phyloP scores from a whole-genome alignment of 108 stramenopile species.

The Stephanodiscus minutulus region DNA sequence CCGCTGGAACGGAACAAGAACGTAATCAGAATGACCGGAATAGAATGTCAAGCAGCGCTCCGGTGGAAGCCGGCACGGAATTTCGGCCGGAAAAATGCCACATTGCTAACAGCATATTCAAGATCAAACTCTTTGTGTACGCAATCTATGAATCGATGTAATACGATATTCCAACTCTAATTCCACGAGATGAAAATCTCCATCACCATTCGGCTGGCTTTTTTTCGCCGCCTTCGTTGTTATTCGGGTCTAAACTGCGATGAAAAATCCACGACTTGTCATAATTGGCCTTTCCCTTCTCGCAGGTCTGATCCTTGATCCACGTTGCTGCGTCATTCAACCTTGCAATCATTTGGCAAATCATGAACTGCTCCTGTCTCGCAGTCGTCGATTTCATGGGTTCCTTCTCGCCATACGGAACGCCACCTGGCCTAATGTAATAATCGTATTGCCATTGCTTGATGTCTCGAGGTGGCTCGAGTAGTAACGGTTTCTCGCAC shows the following conservation, averaged over 20 bases:
- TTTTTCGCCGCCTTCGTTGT: constrained; percentile 48
- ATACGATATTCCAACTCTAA: background rate
- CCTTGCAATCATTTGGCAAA: constrained; percentile 67
- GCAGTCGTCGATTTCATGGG: constrained; percentile 35
- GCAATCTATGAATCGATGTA: too few species aligned
- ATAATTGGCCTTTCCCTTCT: constrained; percentile 60
- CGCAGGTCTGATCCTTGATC: constrained; percentile 77
- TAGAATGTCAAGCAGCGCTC: too few species aligned
- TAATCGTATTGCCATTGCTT: constrained; percentile 50
- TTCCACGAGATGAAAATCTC: background rate
- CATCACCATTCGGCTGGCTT: constrained; percentile 6
- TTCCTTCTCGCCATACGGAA: constrained; percentile 36
- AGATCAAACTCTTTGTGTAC: too few species aligned
- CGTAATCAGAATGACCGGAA: too few species aligned
- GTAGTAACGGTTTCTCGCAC: constrained; percentile 70
- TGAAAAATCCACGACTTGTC: constrained; percentile 67
- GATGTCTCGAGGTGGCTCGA: constrained; percentile 65
- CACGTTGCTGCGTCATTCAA: constrained; percentile 78
- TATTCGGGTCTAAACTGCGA: constrained; percentile 47
- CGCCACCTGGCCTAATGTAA: constrained; percentile 53
- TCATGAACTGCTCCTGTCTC: constrained; percentile 71
- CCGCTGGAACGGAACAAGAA: too few species aligned
- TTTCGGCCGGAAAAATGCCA: too few species aligned
- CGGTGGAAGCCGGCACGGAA: too few species aligned
- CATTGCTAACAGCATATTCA: too few species aligned